Percentiles rank a stretch among this genome's conserved stretches.
phyloP scores from a whole-genome alignment of 1,284 basidiomycete species.

The Malassezia cuniculi region DNA sequence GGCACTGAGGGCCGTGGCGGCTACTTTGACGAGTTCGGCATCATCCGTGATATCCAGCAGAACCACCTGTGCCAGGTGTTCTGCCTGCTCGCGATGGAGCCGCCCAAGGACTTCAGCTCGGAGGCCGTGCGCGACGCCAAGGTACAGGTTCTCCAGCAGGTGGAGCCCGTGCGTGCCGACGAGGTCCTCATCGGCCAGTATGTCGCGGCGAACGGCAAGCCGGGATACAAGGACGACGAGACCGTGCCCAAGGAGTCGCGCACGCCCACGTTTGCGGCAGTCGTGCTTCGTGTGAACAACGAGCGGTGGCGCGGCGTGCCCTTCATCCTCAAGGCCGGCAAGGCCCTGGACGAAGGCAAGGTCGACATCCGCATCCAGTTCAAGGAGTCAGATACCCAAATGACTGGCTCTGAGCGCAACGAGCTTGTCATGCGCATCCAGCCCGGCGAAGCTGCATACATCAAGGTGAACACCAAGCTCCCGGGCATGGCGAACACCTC shows the following conservation, averaged over 20 bases:
- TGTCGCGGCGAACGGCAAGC: slow-evolving; percentile 41
- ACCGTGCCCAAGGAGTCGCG: slow-evolving; percentile 46
- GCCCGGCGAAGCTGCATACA: slow-evolving; percentile 40
- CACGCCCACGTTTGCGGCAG: slow-evolving; percentile 45
- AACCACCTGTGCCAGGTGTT: slow-evolving; percentile 46
- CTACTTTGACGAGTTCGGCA: slow-evolving; percentile 47
- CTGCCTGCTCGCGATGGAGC: slow-evolving; percentile 45
- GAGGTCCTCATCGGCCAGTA: slow-evolving; percentile 46
- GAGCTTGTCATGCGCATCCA: slow-evolving; percentile 44
- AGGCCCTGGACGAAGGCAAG: slow-evolving; percentile 43
- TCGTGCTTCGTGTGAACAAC: slow-evolving; percentile 39
- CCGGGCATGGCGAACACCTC: slow-evolving; percentile 31
- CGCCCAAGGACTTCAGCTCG: slow-evolving; percentile 40
- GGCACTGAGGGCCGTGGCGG: slow-evolving; percentile 46
- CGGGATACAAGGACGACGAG: slow-evolving; percentile 47
- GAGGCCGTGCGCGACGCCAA: slow-evolving; percentile 46
- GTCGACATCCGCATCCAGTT: slow-evolving; percentile 42
- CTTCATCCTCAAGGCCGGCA: slow-evolving; percentile 44
- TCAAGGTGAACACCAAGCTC: slow-evolving; percentile 41
- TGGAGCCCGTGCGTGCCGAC: slow-evolving; percentile 36
- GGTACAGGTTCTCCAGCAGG: slow-evolving; percentile 43
- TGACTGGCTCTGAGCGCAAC: slow-evolving; percentile 20
- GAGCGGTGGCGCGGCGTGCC: slow-evolving; percentile 42
- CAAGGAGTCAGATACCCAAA: too few relatives aligned
- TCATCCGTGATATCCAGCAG: slow-evolving; percentile 46